phyloP scores from a whole-genome alignment of 2,329 filamentous ascomycete species.

The Coniella lustricola region DNA sequence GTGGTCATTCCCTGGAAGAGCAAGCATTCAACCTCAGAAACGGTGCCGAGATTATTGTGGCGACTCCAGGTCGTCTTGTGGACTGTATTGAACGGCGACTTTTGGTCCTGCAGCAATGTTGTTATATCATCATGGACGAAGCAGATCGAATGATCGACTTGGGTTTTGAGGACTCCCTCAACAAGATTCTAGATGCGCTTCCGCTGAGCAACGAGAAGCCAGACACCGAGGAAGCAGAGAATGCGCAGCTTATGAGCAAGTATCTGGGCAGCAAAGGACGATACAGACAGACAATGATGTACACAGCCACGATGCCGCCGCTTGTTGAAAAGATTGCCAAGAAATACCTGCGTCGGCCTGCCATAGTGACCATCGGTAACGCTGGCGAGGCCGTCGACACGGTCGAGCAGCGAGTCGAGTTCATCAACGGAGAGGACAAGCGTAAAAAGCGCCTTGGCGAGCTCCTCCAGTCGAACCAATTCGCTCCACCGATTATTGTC shows the following conservation, averaged over 20 bases:
- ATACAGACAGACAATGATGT: slow-evolving; percentile 99
- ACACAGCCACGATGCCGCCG: slow-evolving; percentile 95
- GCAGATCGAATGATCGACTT: slow-evolving; percentile 98
- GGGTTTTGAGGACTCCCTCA: slow-evolving; percentile 94
- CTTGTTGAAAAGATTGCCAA: slow-evolving; percentile 93
- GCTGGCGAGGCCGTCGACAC: slow-evolving; percentile 94
- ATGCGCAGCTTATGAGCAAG: slow-evolving; percentile 75
- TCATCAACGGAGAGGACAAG: slow-evolving; percentile 84
- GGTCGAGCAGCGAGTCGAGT: slow-evolving; percentile 94
- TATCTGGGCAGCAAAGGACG: slow-evolving; percentile 64
- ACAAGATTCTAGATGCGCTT: slow-evolving; percentile 92
- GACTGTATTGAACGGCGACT: slow-evolving; percentile 94
- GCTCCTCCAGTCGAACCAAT: slow-evolving; percentile 74
- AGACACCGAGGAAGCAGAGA: slow-evolving; percentile 84
- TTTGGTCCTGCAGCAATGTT: slow-evolving; percentile 89
- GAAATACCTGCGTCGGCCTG: slow-evolving; percentile 88
- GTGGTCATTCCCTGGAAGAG: slow-evolving; percentile 90
- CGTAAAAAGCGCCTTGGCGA: slow-evolving; percentile 93
- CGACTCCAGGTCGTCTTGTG: slow-evolving; percentile 93
- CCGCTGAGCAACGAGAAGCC: slow-evolving; percentile 93
- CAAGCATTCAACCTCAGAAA: slow-evolving; percentile 85
- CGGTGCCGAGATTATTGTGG: slow-evolving; percentile 94
- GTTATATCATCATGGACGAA: slow-evolving; percentile 99
- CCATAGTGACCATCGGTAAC: slow-evolving; percentile 91
- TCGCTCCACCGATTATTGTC: slow-evolving; percentile 86